A percentile compares a stretch with the other conserved stretches of the same genome.
Evolutionary conservation across 208 protist genomes (phyloP).

Genomic region (Crithidia brevicula): DNA sequence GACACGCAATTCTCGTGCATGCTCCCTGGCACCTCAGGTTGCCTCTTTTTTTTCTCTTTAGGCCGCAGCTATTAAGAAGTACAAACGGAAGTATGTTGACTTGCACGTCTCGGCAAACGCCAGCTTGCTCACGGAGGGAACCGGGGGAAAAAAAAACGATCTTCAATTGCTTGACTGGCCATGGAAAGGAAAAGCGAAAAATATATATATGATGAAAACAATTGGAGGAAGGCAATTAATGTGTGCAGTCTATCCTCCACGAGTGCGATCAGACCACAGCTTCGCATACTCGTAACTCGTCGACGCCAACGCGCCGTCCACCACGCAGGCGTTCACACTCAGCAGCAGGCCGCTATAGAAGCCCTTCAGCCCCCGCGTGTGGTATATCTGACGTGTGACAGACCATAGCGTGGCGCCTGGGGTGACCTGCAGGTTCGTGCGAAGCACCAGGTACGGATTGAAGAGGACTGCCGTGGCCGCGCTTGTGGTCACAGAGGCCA

Average conservation of each 20-base stretch:
- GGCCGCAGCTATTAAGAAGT: too few species aligned
- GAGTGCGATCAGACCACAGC: slow-evolving; percentile 70
- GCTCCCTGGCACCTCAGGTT: too few species aligned
- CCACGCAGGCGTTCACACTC: slow-evolving; percentile 68
- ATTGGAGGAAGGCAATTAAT: not conserved
- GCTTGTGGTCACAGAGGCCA: slow-evolving; percentile 68
- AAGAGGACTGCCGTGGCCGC: slow-evolving; percentile 76
- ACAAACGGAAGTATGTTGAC: too few species aligned
- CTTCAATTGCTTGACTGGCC: too few species aligned
- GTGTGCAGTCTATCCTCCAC: slow-evolving; percentile 3
- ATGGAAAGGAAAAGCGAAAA: not conserved
- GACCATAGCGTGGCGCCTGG: slow-evolving; percentile 66
- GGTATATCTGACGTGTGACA: slow-evolving; percentile 48
- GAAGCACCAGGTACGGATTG: slow-evolving; percentile 86
- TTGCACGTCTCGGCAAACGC: too few species aligned
- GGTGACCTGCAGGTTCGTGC: slow-evolving; percentile 79
- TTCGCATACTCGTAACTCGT: slow-evolving; percentile 90
- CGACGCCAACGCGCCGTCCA: slow-evolving; percentile 79
- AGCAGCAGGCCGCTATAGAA: slow-evolving; percentile 80
- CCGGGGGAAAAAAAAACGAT: too few species aligned
- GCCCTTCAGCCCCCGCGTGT: slow-evolving; percentile 50
- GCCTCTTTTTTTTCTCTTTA: too few species aligned
- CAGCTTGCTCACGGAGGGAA: too few species aligned
- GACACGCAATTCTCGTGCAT: too few species aligned
- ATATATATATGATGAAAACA: not conserved